Conservation (phyloP, 148 eudicot species). For the Rhododendron henanense region DNA sequence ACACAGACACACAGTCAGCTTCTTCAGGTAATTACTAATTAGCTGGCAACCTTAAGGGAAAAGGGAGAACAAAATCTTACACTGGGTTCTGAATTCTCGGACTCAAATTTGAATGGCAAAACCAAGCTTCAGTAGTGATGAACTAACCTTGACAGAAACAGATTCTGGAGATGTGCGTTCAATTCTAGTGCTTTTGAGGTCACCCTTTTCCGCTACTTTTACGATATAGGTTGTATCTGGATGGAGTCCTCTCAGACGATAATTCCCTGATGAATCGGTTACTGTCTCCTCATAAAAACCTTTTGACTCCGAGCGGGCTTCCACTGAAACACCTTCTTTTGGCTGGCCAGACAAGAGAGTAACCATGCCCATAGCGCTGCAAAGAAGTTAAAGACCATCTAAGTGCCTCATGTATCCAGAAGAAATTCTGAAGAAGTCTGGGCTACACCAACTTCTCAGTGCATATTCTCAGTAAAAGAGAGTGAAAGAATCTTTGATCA, state of each 20-base stretch:
- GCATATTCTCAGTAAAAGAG: neutral
- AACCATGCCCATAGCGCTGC: slow-evolving; percentile 84
- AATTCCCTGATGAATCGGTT: slow-evolving; percentile 81
- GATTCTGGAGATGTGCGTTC: slow-evolving; percentile 94
- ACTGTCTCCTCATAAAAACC: slow-evolving; percentile 94
- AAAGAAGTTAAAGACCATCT: slow-evolving; percentile 11
- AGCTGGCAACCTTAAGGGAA: neutral
- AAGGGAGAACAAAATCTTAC: neutral
- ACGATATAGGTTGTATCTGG: slow-evolving; percentile 74
- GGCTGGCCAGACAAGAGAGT: slow-evolving; percentile 91
- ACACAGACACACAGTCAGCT: neutral
- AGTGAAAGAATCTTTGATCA: neutral
- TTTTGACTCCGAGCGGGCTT: slow-evolving; percentile 82
- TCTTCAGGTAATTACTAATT: neutral
- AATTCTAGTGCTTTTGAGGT: slow-evolving; percentile 41
- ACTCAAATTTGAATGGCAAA: neutral
- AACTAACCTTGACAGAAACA: slow-evolving; percentile 54
- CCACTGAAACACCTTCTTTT: slow-evolving; percentile 75
- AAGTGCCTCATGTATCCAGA: neutral
- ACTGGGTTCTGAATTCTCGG: neutral
- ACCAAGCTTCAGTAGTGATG: neutral
- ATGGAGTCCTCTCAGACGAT: slow-evolving; percentile 84
- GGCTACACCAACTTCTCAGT: neutral
- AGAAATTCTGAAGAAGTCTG: neutral
- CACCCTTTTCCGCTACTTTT: slow-evolving; percentile 63